Percentiles rank a stretch among this genome's conserved stretches.
phyloP scores from a whole-genome alignment of 345 rosid species.

The Erysimum cheiranthoides region DNA sequence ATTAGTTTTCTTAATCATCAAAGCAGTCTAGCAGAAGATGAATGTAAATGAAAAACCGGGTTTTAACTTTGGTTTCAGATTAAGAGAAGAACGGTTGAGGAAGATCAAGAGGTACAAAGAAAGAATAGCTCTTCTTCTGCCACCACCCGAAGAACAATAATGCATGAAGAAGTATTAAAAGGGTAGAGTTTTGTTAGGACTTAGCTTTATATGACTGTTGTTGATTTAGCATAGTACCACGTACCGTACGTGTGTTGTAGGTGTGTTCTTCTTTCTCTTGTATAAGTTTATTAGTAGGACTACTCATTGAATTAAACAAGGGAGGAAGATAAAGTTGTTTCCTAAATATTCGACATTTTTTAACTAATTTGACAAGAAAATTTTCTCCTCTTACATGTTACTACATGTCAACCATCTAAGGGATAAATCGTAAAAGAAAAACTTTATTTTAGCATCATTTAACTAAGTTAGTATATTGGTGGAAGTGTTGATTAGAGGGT shows the following conservation, averaged over 20 bases:
- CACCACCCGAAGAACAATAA: constrained; percentile 67
- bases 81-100: constrained; percentile 67
- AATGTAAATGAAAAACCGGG: neutral
- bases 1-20: neutral
- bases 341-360: neutral
- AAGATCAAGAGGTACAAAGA: constrained; percentile 83
- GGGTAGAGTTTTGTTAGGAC: constrained; percentile 30
- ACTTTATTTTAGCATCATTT: no score
- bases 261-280: constrained; percentile 6
- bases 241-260: constrained; percentile 15
- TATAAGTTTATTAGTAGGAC: neutral
- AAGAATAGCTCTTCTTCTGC: constrained; percentile 83
- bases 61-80: constrained; percentile 46
- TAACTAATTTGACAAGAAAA: neutral
- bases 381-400: neutral
- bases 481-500: neutral
- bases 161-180: constrained; percentile 44
- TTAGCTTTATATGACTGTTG: constrained; percentile 31
- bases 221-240: constrained; percentile 20
- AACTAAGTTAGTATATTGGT: no score
- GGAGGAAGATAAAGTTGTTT: neutral
- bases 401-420: neutral
- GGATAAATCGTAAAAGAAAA: neutral
- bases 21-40: neutral
- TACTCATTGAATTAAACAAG: neutral